Base-by-base conservation (phyloP, 2,329 filamentous ascomycete species). In the Neurospora sp. region DNA sequence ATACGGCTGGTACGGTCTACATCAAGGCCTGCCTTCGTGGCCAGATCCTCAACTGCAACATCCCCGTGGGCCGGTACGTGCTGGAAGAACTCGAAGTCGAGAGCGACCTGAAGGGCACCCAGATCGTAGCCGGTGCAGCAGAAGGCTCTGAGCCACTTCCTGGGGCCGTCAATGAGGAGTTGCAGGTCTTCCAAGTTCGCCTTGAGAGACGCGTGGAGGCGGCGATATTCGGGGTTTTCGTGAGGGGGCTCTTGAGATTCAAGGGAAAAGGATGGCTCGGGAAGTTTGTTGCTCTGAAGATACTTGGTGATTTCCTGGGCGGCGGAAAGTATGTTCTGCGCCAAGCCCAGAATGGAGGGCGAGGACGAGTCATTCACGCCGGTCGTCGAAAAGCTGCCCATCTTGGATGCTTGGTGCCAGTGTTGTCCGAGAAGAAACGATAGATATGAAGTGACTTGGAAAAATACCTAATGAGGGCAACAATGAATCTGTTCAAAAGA, bases 61-160 rank as follows among this genome's bases (percentile, higher is more conserved):
- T 70, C 71, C 0, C 72, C 70, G 5, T 72, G 66, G 1, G 40
- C 36, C 0, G 74, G 74, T 2, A 78, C 72, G 0, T 76, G 19
- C 2, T 40, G 66, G 70, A 78, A 78, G 57, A 78, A 76, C 2
- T 73, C 39, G 57, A 77, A 77, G 4, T 77, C 72, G 1, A 77
- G 69, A 3, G 74, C 76, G 2, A 77, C 69, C 43, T 77, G 74
- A 19, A 74, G 57, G 19, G 73, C 76, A 23, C 71, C 75, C 0
- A 77, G 52, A 6, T 77, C 74, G 52, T 75, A 73, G 17, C 70
- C 67, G 6, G 67, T 68, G 46, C 67, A 65, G 36, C 67, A 68
- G n/a, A 68, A 68, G n/a, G 33, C 36, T 33, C 67, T 65, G 33
- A 39, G 43, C 67, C 67, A 68, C 36, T 68, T 68, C 10, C 67